phyloP scores from a whole-genome alignment of 371 early-diverging fungal species.

The Mucor lusitanicus region DNA sequence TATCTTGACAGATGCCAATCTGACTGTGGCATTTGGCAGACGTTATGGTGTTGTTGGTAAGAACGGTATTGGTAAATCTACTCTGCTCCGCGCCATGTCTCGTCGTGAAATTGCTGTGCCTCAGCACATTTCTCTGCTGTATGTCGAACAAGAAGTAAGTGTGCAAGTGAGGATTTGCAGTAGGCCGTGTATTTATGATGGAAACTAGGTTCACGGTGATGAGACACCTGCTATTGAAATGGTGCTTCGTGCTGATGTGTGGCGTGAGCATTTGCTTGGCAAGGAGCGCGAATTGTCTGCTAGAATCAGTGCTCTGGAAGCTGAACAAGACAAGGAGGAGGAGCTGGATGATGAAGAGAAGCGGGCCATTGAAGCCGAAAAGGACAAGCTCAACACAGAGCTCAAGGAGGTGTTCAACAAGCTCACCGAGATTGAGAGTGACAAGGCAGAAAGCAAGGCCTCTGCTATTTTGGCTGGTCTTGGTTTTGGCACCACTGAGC shows the following conservation, averaged over 20 bases:
- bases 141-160: constrained; percentile 96
- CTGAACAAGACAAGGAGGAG: constrained; percentile 27
- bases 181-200: background rate
- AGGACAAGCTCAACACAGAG: constrained; percentile 63
- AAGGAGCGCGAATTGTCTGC: constrained; percentile 76
- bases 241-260: constrained; percentile 93
- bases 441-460: constrained; percentile 94
- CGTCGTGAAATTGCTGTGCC: constrained; percentile 89
- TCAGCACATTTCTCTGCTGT: constrained; percentile 86
- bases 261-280: constrained; percentile 86
- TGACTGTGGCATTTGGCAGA: constrained; percentile 88
- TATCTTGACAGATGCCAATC: constrained; percentile 85
- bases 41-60: constrained; percentile 96
- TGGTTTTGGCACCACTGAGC: constrained; percentile 86
- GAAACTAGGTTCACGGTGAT: constrained; percentile 80
- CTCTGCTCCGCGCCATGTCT: constrained; percentile 92
- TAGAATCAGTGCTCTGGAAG: constrained; percentile 43
- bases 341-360: constrained; percentile 55
- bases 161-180: background rate
- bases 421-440: constrained; percentile 92
- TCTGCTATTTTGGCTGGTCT: constrained; percentile 93
- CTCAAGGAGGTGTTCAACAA: constrained; percentile 84
- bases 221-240: constrained; percentile 86
- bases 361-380: constrained; percentile 64
- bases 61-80: constrained; percentile 99